Conservation (phyloP, 176 grass and related monocot species). For the Oryza australiensis region DNA sequence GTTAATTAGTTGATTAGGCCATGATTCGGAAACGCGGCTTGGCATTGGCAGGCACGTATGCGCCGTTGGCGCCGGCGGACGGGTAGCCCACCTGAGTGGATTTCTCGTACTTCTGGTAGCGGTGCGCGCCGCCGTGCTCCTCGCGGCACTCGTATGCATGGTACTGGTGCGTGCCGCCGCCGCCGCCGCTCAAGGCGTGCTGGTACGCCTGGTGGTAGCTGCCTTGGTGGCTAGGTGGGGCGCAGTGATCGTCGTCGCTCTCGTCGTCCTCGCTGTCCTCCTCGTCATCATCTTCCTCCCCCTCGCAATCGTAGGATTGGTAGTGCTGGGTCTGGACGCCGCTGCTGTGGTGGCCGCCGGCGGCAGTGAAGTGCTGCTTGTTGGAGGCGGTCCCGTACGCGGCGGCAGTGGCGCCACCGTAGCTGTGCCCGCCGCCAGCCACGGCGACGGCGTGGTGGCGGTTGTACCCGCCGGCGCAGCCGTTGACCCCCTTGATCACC, state of each 20-base stretch:
- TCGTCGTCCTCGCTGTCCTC: neutral
- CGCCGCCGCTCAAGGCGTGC: neutral
- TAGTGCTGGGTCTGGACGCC: conserved; percentile 5
- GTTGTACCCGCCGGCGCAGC: neutral
- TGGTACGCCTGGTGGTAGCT: neutral
- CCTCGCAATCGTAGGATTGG: conserved; percentile 3
- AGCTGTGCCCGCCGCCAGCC: neutral
- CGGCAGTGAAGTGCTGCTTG: neutral
- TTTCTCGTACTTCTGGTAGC: conserved; percentile 18
- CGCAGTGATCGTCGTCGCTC: neutral
- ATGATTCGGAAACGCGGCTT: neutral
- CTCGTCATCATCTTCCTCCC: neutral
- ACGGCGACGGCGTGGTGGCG: neutral
- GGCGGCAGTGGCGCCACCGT: neutral
- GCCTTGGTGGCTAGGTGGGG: neutral
- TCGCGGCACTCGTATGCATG: neutral
- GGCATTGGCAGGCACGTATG: neutral
- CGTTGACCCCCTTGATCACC: neutral
- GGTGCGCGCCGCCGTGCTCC: neutral
- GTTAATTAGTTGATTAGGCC: neutral
- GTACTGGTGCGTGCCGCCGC: neutral
- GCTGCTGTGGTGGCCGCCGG: neutral
- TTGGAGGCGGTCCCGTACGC: neutral
- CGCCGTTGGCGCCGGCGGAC: neutral
- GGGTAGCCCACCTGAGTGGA: neutral